Evolutionary conservation across 169 alveolate genomes (phyloP), one percentile per base, ranked within the genome.

Genomic region (Eimeria falciformis): DNA sequence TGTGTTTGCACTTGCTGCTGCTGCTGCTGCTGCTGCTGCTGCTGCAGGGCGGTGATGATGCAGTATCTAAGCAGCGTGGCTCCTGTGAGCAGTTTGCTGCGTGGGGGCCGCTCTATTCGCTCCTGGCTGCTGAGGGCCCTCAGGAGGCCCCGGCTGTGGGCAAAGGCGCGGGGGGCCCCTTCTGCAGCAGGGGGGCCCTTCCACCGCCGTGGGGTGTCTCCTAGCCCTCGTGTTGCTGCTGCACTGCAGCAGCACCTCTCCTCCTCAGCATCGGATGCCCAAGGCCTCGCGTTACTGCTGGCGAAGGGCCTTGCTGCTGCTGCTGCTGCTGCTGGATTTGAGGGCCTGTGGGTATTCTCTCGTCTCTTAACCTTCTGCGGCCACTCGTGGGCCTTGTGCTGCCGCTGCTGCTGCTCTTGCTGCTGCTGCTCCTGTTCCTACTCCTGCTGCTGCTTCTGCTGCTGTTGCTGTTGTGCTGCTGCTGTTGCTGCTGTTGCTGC

Each of bases 1-100:
- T 66, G 29, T n/a, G 23, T 40, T 46, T 66, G 40, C 78, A 27
- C 50, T 18, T 11, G 78, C 78, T 66, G 78, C 78, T 3, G 40
- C 78, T 66, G 78, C 78, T 66, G 78, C 45, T 66, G 29, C 78
- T 66, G 78, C 78, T 66, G 78, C 33, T 66, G 78, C 78, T 71
- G 83, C 58, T 71, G 83, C 83, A 71, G 83, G 29, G 83, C 83
- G 21, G 50, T 37, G 33, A 71, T 71, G 83, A 37, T 71, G 62
- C 83, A 58, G 56, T 71, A 58, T 37, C 33, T 71, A 11, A 40
- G 43, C 58, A 71, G 83, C 50, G 83, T 71, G 50, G 58, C 83
- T 0, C 83, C 83, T 71, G 23, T 71, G 4, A 71, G 27, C 33
- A 17, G 83, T 25, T 7, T 71, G 0, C 56, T 71, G 5, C 5